A percentile compares a stretch with the other conserved stretches of the same genome.
These are phyloP conservation scores for Penicillium maclennaniae DNA, from an alignment of 495 filamentous ascomycete species.

Conservation along the genomic window DNA sequence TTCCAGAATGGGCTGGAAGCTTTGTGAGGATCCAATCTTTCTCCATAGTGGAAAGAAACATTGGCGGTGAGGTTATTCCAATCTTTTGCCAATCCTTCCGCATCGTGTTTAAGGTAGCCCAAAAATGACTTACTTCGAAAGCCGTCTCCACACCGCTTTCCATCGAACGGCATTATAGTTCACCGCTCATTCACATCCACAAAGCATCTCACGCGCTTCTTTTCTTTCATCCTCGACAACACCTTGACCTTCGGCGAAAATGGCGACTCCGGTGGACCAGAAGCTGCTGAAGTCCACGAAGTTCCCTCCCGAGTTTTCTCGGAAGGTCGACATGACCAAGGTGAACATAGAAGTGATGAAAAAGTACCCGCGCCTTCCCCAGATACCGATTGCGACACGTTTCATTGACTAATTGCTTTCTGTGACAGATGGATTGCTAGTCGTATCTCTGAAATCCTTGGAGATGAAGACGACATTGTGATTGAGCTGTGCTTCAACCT, in stretches of 20 bases:
- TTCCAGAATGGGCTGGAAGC: too few relatives aligned
- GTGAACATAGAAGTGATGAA: conserved; percentile 97
- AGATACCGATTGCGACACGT: conserved; percentile 3
- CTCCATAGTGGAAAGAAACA: too few relatives aligned
- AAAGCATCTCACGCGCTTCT: not conserved
- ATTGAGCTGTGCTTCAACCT: conserved; percentile 90
- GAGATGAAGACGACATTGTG: conserved; percentile 89
- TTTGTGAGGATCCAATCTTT: too few relatives aligned
- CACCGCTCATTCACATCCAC: not conserved
- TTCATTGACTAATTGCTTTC: conserved; percentile 5
- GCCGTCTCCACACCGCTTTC: not conserved
- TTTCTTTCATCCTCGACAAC: not conserved
- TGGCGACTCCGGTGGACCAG: conserved; percentile 75
- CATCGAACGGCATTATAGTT: not conserved
- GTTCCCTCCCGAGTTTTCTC: conserved; percentile 88
- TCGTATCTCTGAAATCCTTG: conserved; percentile 80
- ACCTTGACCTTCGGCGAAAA: conserved; percentile 27
- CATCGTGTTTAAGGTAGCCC: too few relatives aligned
- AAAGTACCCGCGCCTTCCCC: conserved; percentile 55
- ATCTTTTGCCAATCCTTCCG: not conserved
- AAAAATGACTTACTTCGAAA: too few relatives aligned
- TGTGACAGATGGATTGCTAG: conserved; percentile 79
- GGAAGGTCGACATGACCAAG: conserved; percentile 96
- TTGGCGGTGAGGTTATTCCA: too few relatives aligned
- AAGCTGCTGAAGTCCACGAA: conserved; percentile 88